phyloP scores from a whole-genome alignment of 768 basidiomycete species.

The Leccinum fibrillosum region DNA sequence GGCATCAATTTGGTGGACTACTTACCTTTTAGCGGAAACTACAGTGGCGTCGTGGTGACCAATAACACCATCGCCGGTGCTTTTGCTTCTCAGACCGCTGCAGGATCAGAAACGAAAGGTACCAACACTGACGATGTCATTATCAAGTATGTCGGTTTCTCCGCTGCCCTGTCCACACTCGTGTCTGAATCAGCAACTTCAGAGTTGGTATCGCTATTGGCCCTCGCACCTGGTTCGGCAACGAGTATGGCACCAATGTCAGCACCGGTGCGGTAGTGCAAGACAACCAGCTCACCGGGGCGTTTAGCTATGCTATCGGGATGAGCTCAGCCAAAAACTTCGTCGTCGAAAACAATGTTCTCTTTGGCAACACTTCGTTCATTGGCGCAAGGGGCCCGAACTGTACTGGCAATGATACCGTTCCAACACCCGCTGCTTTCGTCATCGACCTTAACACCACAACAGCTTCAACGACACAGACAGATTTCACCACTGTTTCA shows the following conservation, averaged over 20 bases:
- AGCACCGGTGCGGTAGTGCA: conserved; percentile 51
- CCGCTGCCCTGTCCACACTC: neutral
- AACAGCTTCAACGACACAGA: conserved; percentile 43
- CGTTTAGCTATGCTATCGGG: conserved; percentile 74
- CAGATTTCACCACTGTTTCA: conserved; percentile 47
- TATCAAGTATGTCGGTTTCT: conserved; percentile 55
- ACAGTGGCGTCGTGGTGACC: conserved; percentile 57
- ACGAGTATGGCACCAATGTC: conserved; percentile 51
- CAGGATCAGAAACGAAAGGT: conserved; percentile 45
- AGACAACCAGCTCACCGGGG: conserved; percentile 59
- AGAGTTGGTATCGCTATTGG: conserved; percentile 83
- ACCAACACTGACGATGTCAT: conserved; percentile 56
- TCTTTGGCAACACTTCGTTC: conserved; percentile 71
- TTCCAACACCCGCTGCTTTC: conserved; percentile 58
- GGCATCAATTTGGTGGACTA: conserved; percentile 81
- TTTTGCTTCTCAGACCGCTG: conserved; percentile 49
- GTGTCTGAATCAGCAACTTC: conserved; percentile 5
- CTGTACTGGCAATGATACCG: conserved; percentile 48
- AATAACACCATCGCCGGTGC: conserved; percentile 70
- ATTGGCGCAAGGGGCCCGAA: conserved; percentile 67
- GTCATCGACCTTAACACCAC: conserved; percentile 48
- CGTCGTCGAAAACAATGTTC: conserved; percentile 56
- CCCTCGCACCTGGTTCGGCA: conserved; percentile 72
- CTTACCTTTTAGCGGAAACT: conserved; percentile 64
- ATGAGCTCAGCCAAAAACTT: conserved; percentile 63